Percentiles rank a stretch among this genome's conserved stretches.
These are phyloP conservation scores for Candida yuanshanica DNA, from an alignment of 805 yeast genomes.

Conservation along the genomic window DNA sequence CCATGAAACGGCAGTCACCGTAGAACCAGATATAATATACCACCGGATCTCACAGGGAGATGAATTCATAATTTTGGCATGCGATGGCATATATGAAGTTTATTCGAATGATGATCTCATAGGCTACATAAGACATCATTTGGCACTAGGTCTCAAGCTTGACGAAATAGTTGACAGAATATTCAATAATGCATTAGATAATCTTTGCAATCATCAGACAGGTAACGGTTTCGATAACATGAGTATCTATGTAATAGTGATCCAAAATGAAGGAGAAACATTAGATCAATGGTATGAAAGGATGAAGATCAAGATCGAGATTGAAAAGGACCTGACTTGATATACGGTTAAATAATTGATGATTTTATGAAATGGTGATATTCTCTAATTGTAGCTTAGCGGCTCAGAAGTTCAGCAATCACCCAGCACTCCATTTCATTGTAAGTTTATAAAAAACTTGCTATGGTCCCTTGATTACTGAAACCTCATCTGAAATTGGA, in stretches of 20 bases:
- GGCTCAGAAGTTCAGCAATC: no score
- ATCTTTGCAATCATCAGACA: conserved; percentile 65
- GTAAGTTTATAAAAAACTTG: no score
- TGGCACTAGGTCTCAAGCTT: conserved; percentile 51
- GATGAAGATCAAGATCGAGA: conserved; percentile 40
- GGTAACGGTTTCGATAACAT: conserved; percentile 82
- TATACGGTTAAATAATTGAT: neutral
- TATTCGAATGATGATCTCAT: conserved; percentile 52
- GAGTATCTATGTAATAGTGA: conserved; percentile 65
- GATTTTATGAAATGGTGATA: neutral
- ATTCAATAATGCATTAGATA: conserved; percentile 53
- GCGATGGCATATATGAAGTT: conserved; percentile 84
- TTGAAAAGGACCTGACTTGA: conserved; percentile 24
- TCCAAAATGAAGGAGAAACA: conserved; percentile 40
- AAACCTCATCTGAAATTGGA: no score
- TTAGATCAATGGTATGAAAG: conserved; percentile 53
- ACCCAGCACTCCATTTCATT: no score
- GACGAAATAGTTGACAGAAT: conserved; percentile 54
- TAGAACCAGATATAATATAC: conserved; percentile 66
- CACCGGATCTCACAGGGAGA: conserved; percentile 45
- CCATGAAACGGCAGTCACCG: conserved; percentile 67
- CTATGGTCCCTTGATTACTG: no score
- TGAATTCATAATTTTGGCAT: conserved; percentile 68
- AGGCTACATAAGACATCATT: conserved; percentile 47
- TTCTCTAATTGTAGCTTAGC: no score